phyloP scores from a whole-genome alignment of 768 basidiomycete genomes.

The Tulasnella sp. region DNA sequence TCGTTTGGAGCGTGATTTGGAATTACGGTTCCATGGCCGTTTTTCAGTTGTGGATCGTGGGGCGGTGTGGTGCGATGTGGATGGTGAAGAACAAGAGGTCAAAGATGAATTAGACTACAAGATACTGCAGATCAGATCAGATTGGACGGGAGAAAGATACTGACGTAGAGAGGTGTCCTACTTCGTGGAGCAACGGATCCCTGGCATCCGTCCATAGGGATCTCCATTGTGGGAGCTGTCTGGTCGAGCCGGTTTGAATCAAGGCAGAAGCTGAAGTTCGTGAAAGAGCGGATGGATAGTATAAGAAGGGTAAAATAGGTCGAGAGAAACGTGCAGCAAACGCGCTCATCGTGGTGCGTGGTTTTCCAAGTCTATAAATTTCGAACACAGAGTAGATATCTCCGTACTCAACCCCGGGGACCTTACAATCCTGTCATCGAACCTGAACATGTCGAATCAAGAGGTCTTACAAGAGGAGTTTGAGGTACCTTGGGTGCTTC shows the following conservation, averaged over 20 bases:
- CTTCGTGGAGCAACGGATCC: slow-evolving; percentile 2
- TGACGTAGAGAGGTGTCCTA: slow-evolving; percentile 1
- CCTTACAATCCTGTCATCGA: background rate
- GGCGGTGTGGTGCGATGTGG: background rate
- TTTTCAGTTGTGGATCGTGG: background rate
- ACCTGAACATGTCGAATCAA: slow-evolving; percentile 5
- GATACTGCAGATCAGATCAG: background rate
- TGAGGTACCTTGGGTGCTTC: slow-evolving; percentile 44
- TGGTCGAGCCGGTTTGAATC: no score
- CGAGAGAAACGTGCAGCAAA: background rate
- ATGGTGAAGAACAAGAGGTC: background rate
- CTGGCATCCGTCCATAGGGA: background rate
- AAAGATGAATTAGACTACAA: slow-evolving; percentile 6
- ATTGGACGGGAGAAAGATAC: slow-evolving; percentile 1
- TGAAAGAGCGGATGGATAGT: background rate
- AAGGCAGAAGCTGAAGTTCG: background rate
- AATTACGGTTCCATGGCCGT: background rate
- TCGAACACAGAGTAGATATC: no score
- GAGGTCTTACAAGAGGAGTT: slow-evolving; percentile 77
- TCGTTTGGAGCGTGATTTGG: background rate
- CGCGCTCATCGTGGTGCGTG: background rate
- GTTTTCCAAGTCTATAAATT: background rate
- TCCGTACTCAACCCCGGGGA: no score
- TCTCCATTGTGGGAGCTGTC: background rate
- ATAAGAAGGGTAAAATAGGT: background rate